Base-by-base conservation (phyloP, 495 filamentous ascomycete species). In the Parathielavia hyrcaniae region DNA sequence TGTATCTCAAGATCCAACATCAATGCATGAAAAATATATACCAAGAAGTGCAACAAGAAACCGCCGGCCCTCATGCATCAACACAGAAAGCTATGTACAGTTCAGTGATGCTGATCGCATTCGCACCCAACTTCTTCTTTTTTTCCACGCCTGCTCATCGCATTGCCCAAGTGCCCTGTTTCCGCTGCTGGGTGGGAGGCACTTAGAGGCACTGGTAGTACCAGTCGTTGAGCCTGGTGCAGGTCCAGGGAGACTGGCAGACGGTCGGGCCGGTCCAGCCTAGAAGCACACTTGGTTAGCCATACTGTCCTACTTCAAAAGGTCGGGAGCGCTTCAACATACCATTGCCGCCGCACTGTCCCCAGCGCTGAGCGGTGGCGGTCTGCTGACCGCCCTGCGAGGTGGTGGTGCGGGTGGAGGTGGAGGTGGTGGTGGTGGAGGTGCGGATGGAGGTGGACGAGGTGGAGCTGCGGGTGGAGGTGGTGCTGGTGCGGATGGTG, bases 341-440 rank as follows among this genome's bases (percentile, higher is more conserved):
- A 30, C 26, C n/a, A n/a, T 63, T 63, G 16, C 78, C 78, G 30
- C 77, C 78, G 59, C 78, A 81, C 61, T 80, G 78, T 11, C 36
- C 60, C 58, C 58, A 54, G 40, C 44, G 51, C 8, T 5, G 8
- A 32, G 51, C 23, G 39, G 23, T 58, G 30, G 30, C 6, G 32
- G 48, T 60, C 2, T 2, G 3, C 6, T 30, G 26, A 6, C 26
- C 26, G 26, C 26, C 26, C 26, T 30, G 26, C 26, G 26, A 30
- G 50, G 58, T 61, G 56, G 55, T 49, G 41, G 61, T 60, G 53
- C 32, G 17, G 53, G 52, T 40, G 38, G 57, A 36, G 51, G 55
- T 52, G 43, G 64, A 41, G 43, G 53, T 56, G 49, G 65, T 63
- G 40, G 54, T 20, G 38, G 58, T 30, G 38, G 57, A 57, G 52